Evolutionary conservation across 2,329 filamentous ascomycete genomes (phyloP).

Genomic region (Nemania diffusa): DNA sequence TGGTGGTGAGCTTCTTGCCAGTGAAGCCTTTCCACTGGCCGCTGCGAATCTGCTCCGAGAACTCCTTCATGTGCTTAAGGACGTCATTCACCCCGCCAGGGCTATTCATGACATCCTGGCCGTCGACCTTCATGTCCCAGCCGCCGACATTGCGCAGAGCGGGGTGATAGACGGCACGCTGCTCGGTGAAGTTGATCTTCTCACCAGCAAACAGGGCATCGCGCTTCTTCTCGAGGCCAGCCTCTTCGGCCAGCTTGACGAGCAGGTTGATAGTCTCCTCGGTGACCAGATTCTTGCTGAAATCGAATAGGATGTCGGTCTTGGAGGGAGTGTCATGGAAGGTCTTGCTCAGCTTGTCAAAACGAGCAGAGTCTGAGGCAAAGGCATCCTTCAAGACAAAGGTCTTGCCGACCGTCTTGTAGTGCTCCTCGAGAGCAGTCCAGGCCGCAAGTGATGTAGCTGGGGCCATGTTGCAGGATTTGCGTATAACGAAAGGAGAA

Average conservation of each 20-base stretch:
- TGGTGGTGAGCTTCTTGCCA: constrained; percentile 95
- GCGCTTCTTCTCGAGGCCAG: constrained; percentile 89
- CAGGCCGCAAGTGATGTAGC: constrained; percentile 87
- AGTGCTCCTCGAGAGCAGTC: constrained; percentile 90
- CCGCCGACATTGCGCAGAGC: constrained; percentile 91
- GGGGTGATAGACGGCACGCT: constrained; percentile 94
- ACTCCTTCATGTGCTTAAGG: constrained; percentile 97
- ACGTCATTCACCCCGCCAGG: constrained; percentile 90
- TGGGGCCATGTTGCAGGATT: constrained; percentile 71
- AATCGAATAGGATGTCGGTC: constrained; percentile 94
- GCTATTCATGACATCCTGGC: constrained; percentile 89
- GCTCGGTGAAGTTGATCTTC: constrained; percentile 99
- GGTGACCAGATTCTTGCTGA: constrained; percentile 98
- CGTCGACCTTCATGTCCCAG: constrained; percentile 85
- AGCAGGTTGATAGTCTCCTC: constrained; percentile 91
- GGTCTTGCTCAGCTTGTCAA: constrained; percentile 87
- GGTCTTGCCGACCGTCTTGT: constrained; percentile 84
- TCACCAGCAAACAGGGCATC: constrained; percentile 98
- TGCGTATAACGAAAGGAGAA: neutral
- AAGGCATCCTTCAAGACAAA: constrained; percentile 96
- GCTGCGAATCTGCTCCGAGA: constrained; percentile 92
- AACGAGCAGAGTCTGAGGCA: constrained; percentile 85
- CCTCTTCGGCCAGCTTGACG: constrained; percentile 90
- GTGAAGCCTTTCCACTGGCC: constrained; percentile 97
- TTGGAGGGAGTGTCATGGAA: constrained; percentile 83